phyloP scores from a whole-genome alignment of 805 yeast species.

The Candida rishiriensis region DNA sequence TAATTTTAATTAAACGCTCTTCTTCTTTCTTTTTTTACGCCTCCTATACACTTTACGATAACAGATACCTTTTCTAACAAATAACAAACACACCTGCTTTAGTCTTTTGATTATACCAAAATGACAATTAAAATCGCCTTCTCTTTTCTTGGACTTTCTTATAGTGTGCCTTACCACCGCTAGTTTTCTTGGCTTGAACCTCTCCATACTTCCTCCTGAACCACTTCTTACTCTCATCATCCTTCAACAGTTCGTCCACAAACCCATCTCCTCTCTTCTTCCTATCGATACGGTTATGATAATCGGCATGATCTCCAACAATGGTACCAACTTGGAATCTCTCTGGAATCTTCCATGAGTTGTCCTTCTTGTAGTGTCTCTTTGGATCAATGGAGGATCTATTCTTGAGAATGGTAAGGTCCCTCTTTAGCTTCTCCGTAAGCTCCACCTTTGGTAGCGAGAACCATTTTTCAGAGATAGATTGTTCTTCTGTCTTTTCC shows the following conservation, averaged over 20 bases:
- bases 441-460: conserved; percentile 71
- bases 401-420: conserved; percentile 72
- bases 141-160: conserved; percentile 62
- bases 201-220: conserved; percentile 82
- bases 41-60: too few relatives aligned
- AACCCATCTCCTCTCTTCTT: conserved; percentile 74
- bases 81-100: too few relatives aligned
- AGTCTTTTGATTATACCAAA: too few relatives aligned
- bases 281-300: conserved; percentile 61
- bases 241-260: conserved; percentile 78
- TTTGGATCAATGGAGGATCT: conserved; percentile 93
- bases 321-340: conserved; percentile 87
- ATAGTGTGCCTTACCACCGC: conserved; percentile 66
- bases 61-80: too few relatives aligned
- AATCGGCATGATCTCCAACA: conserved; percentile 77
- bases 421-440: conserved; percentile 69
- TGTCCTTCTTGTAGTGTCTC: conserved; percentile 86
- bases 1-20: neutral
- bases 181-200: conserved; percentile 57
- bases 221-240: conserved; percentile 62
- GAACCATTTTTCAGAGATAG: conserved; percentile 57
- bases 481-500: conserved; percentile 38
- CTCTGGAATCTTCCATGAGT: conserved; percentile 50
- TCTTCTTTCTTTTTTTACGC: too few relatives aligned
- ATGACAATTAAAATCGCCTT: conserved; percentile 30